These are phyloP conservation scores for Anisodus acutangulus DNA, from an alignment of 257 asterid species.

Conservation along the genomic window DNA sequence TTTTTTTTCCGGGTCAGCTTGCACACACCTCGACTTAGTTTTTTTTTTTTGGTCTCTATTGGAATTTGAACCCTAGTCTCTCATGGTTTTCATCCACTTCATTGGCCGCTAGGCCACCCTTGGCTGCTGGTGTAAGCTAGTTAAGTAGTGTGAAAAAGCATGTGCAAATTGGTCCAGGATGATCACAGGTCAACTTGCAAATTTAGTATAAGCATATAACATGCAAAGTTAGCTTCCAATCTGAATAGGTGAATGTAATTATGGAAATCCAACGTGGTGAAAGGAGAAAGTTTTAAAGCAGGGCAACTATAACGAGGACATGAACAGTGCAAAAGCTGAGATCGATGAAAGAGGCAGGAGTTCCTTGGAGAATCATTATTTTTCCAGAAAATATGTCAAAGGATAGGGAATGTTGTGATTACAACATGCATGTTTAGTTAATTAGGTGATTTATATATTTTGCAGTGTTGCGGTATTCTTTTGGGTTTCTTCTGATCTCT, in stretches of 20 bases:
- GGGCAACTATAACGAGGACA: not conserved
- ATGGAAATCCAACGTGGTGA: not conserved
- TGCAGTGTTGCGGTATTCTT: not conserved
- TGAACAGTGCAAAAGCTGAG: not conserved
- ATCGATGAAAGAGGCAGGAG: not conserved
- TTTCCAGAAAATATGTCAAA: not conserved
- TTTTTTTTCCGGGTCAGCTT: not conserved
- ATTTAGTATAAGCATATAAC: not conserved
- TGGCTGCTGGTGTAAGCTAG: not conserved
- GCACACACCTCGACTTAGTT: not conserved
- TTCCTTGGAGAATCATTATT: conserved; percentile 8
- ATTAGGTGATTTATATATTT: conserved; percentile 14
- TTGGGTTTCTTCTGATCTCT: conserved; percentile 6
- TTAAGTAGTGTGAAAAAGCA: conserved; percentile 5
- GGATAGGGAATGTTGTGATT: not conserved
- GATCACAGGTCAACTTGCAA: conserved; percentile 3
- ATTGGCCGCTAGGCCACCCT: not conserved
- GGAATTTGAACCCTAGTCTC: not conserved
- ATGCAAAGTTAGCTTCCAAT: not conserved
- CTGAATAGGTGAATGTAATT: not conserved
- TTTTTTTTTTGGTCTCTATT: not conserved
- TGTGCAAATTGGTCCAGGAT: not conserved
- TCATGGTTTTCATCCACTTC: not conserved
- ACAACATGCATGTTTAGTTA: not conserved
- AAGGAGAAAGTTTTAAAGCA: not conserved